Percentiles rank a stretch among this genome's conserved stretches.
Evolutionary conservation across 1,139 yeast genomes (phyloP).

Genomic region (Taphrina deformans): DNA sequence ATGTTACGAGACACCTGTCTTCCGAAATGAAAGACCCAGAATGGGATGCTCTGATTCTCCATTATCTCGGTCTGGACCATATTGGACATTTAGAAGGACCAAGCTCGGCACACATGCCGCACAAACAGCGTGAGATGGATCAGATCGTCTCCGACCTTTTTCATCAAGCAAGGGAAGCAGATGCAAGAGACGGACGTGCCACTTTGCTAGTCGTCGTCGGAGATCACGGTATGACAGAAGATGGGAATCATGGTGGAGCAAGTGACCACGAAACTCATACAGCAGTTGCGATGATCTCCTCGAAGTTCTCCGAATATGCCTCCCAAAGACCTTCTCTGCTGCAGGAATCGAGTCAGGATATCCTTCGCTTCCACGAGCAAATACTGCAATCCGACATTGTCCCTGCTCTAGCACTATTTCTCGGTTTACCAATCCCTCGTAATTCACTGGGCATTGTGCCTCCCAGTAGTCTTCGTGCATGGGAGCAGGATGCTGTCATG

Average conservation of each 20-base stretch:
- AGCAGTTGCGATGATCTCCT: slow-evolving; percentile 69
- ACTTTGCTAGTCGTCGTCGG: slow-evolving; percentile 80
- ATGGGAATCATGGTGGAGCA: slow-evolving; percentile 96
- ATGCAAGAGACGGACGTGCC: slow-evolving; percentile 44
- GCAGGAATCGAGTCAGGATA: slow-evolving; percentile 37
- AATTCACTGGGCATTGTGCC: slow-evolving; percentile 79
- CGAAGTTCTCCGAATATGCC: slow-evolving; percentile 49
- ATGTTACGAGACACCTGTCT: slow-evolving; percentile 84
- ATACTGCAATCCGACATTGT: slow-evolving; percentile 85
- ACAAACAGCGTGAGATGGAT: slow-evolving; percentile 86
- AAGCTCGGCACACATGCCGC: slow-evolving; percentile 69
- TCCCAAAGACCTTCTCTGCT: background rate
- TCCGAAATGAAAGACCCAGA: slow-evolving; percentile 51
- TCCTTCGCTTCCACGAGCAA: slow-evolving; percentile 35
- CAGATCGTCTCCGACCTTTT: slow-evolving; percentile 58
- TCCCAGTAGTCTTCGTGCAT: slow-evolving; percentile 48
- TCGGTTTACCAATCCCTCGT: slow-evolving; percentile 80
- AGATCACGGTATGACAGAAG: slow-evolving; percentile 89
- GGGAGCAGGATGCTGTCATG: slow-evolving; percentile 43
- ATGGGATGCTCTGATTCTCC: slow-evolving; percentile 88
- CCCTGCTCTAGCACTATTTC: slow-evolving; percentile 72
- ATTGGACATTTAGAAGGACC: slow-evolving; percentile 98
- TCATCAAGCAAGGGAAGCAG: slow-evolving; percentile 49
- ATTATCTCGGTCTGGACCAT: slow-evolving; percentile 91
- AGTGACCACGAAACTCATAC: slow-evolving; percentile 89